These are phyloP conservation scores for Botrytis hyacinthi DNA, from an alignment of 2,329 filamentous ascomycete species.

Conservation along the genomic window DNA sequence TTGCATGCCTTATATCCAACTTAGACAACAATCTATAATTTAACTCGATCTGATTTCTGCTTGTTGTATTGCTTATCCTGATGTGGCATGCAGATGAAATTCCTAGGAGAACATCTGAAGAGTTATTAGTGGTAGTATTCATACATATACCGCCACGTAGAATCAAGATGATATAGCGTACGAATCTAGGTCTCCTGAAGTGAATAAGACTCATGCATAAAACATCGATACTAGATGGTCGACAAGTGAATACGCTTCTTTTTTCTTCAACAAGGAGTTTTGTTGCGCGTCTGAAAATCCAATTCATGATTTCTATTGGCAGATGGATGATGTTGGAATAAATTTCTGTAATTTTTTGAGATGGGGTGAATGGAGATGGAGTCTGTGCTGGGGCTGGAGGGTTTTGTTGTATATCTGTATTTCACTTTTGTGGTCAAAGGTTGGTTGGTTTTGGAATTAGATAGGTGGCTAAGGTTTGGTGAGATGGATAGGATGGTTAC, in stretches of 20 bases:
- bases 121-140: not conserved
- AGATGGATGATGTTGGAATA: not conserved
- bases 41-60: no score
- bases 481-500: not conserved
- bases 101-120: no score
- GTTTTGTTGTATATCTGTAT: not conserved
- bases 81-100: no score
- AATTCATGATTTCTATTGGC: not conserved
- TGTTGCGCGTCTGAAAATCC: not conserved
- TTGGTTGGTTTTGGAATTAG: not conserved
- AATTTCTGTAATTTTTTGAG: not conserved
- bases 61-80: not conserved
- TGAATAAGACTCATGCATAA: not conserved
- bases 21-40: not conserved
- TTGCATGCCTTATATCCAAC: no score
- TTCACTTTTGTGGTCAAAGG: not conserved
- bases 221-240: not conserved
- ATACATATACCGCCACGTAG: not conserved
- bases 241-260: not conserved
- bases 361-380: not conserved
- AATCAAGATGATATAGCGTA: not conserved
- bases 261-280: not conserved
- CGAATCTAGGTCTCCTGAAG: not conserved
- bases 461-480: not conserved
- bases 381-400: accelerated